Evolutionary conservation across 768 basidiomycete species (phyloP), one percentile per base, ranked within the genome.

Genomic region (Termitomyces sp.): DNA sequence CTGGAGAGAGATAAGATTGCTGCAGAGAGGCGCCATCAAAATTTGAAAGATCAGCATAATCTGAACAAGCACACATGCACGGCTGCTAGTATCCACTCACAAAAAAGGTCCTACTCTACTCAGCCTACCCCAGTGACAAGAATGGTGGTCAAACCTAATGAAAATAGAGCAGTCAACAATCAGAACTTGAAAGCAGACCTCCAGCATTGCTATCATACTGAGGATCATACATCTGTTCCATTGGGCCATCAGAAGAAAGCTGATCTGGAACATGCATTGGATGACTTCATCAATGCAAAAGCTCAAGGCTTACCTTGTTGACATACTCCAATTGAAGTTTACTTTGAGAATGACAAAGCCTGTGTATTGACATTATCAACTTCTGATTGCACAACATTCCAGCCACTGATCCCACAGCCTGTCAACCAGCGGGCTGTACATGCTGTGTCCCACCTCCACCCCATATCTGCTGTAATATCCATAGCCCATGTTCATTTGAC

Each of bases 261-360:
- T 16, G 44, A 56, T 33, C 54, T 56, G 6, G 46, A 56, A n/a
- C 36, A 3, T 9, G 46, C 24, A n/a, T 24, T 56, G 54, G 45
- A 48, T 13, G 35, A 56, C 26, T 56, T 56, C 6, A 40, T 56
- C 7, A 48, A 56, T 40, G 46, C 46, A 18, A 46, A 28, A 18
- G 22, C 22, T 1, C 35, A 6, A 5, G 46, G 46, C 33, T 48
- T 56, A 22, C 6, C 20, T 9, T 56, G 54, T 55, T 30, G 14
- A 14, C 5, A 24, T 4, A 12, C 10, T 32, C 54, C 54, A 4
- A 46, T 56, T n/a, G 13, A 46, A 3, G 54, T 48, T 20, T 48
- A 56, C 7, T 56, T 56, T 20, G 46, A 36, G 24, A 56, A 56
- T n/a, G 30, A 56, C 2, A 56, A 48, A 40, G 54, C 54, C 2